A percentile compares a stretch with the other conserved stretches of the same genome.
Evolutionary conservation across 352 stramenopile genomes (phyloP).

Genomic region (Phytophthora europaea): DNA sequence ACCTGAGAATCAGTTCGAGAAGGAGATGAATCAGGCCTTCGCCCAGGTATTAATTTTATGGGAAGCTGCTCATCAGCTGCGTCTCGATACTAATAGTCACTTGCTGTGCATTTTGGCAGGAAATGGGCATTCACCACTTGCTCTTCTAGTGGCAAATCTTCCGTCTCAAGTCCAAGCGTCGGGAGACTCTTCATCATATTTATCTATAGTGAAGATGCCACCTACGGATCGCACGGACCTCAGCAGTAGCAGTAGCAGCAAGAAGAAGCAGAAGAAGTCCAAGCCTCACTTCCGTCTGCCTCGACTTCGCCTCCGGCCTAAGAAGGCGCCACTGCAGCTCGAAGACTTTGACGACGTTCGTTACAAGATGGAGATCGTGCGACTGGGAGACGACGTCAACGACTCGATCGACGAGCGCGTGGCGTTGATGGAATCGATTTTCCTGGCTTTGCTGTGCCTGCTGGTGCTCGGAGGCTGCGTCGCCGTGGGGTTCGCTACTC

Average conservation of each 20-base stretch:
- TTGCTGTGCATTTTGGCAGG: slow-evolving; percentile 16
- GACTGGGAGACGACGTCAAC: slow-evolving; percentile 25
- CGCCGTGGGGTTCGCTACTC: slow-evolving; percentile 45
- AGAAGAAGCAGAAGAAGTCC: slow-evolving; percentile 6
- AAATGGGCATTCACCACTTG: slow-evolving; percentile 70
- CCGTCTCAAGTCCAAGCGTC: slow-evolving; percentile 19
- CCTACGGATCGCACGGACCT: slow-evolving; percentile 6
- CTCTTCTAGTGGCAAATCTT: slow-evolving; percentile 35
- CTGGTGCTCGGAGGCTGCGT: slow-evolving; percentile 48
- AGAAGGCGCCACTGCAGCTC: slow-evolving; percentile 42
- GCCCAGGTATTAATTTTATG: slow-evolving; percentile 37
- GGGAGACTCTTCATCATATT: slow-evolving; percentile 9
- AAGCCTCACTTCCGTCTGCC: slow-evolving; percentile 22
- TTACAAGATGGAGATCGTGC: slow-evolving; percentile 72
- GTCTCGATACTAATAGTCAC: neutral
- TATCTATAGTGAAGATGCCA: neutral
- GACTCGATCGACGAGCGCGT: slow-evolving; percentile 17
- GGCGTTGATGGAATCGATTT: slow-evolving; percentile 44
- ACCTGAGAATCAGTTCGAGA: slow-evolving; percentile 69
- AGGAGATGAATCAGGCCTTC: slow-evolving; percentile 75
- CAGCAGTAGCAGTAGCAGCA: slow-evolving; percentile 8
- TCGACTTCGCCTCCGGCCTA: slow-evolving; percentile 18
- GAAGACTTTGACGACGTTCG: slow-evolving; percentile 76
- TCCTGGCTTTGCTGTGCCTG: slow-evolving; percentile 38
- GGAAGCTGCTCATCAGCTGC: neutral